phyloP scores from a whole-genome alignment of 2,329 filamentous ascomycete genomes.

The Penicillium crustosum region DNA sequence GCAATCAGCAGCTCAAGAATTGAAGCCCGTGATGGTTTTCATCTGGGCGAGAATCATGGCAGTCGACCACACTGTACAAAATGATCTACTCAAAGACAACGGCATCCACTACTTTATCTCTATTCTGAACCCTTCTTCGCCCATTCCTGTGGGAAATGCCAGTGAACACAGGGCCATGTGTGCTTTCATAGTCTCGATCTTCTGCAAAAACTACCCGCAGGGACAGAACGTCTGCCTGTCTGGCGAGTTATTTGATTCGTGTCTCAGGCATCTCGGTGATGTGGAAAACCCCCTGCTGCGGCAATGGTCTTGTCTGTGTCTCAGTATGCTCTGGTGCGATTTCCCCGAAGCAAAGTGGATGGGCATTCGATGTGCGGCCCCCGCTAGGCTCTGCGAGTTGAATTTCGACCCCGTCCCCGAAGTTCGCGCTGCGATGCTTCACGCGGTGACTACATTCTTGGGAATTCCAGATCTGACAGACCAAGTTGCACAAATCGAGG shows the following conservation, averaged over 20 bases:
- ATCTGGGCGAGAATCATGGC: slow-evolving; percentile 97
- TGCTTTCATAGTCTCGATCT: slow-evolving; percentile 94
- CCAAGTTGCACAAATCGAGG: slow-evolving; percentile 86
- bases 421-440: slow-evolving; percentile 87
- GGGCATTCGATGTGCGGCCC: slow-evolving; percentile 85
- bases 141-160: slow-evolving; percentile 79
- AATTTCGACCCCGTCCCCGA: slow-evolving; percentile 86
- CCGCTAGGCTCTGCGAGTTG: slow-evolving; percentile 74
- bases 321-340: slow-evolving; percentile 92
- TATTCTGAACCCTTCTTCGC: slow-evolving; percentile 81
- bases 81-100: slow-evolving; percentile 92
- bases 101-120: slow-evolving; percentile 96
- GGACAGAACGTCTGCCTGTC: slow-evolving; percentile 90
- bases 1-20: slow-evolving; percentile 88
- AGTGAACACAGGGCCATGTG: slow-evolving; percentile 99
- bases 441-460: slow-evolving; percentile 90
- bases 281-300: slow-evolving; percentile 83
- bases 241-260: slow-evolving; percentile 85
- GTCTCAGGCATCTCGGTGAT: slow-evolving; percentile 78
- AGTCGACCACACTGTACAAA: slow-evolving; percentile 90
- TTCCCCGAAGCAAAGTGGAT: slow-evolving; percentile 93
- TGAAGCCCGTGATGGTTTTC: slow-evolving; percentile 99
- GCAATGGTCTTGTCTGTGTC: slow-evolving; percentile 93
- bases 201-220: slow-evolving; percentile 91
- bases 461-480: slow-evolving; percentile 91